Evolutionary conservation across 1,284 basidiomycete species (phyloP).

Genomic region (Apiotrichum montevideense): DNA sequence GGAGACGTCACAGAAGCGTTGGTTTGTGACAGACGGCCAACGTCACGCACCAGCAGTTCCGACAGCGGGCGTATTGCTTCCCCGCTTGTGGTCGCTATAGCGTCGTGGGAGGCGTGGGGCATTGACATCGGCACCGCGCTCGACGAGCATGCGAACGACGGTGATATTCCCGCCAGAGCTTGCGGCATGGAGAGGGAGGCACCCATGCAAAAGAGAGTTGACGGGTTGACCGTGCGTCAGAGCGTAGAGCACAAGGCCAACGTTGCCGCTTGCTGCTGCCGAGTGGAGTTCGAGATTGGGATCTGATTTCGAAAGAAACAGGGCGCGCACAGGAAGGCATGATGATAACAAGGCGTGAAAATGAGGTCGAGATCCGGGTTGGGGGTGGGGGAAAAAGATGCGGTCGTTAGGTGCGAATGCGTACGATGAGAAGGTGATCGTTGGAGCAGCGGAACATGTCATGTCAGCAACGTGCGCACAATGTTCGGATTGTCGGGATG

Average conservation of each 20-base stretch:
- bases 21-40: neutral
- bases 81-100: conserved; percentile 52
- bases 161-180: conserved; percentile 76
- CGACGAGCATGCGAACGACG: conserved; percentile 78
- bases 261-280: conserved; percentile 80
- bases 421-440: neutral
- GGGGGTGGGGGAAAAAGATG: neutral
- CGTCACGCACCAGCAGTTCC: conserved; percentile 54
- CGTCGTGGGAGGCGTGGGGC: conserved; percentile 65
- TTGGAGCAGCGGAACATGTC: neutral
- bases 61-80: conserved; percentile 56
- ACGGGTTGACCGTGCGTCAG: conserved; percentile 87
- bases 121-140: conserved; percentile 87
- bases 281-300: conserved; percentile 80
- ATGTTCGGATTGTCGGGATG: neutral
- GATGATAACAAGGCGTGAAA: neutral
- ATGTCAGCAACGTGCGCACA: neutral
- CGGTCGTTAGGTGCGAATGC: neutral
- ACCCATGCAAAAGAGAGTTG: conserved; percentile 85
- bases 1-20: neutral
- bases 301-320: conserved; percentile 50
- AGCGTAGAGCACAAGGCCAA: conserved; percentile 58
- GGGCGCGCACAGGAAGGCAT: neutral
- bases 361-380: neutral
- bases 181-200: conserved; percentile 85